Base-by-base conservation (phyloP, 2,329 filamentous ascomycete species). In the Fusarium dlaminii region DNA sequence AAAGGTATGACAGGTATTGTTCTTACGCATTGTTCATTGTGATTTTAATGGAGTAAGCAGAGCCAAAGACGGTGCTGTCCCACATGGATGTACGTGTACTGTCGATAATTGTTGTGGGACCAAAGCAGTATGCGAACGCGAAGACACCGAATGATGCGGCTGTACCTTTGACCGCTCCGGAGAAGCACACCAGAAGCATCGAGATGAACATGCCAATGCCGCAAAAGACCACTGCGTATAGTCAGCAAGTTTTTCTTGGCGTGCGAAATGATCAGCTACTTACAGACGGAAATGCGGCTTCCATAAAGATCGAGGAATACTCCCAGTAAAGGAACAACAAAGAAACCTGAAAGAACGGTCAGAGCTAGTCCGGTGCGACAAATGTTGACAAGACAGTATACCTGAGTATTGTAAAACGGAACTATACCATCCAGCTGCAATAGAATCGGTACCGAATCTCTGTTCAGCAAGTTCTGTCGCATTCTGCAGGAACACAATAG, bases 391-490 rank as follows among this genome's bases (percentile, higher is more conserved):
- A 12, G 9, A 24, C 3, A 54, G 8, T 24, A n/a, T 54, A 54
- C 34, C 49, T 11, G 49, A 54, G 14, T 90, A 90, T 73, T 90
- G 87, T 5, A 86, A 80, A 42, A 87, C 81, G 8, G 88, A 82
- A 9, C 86, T 87, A 73, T 90, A 91, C 88, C 88, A 91, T 1
- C 89, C 89, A 0, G 89, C 90, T 5, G 80, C 86, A 51, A 90
- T 83, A 0, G 86, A 81, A 54, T 83, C 82, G 11, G 87, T 84
- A 11, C 87, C 81, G 77, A 91, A 90, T 15, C 88, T 83, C 76
- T 90, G 84, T 78, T 91, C 85, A 0, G 89, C 89, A 45, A 91
- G 79, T 70, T 91, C 89, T 0, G 89, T 91, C 0, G 87, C 87
- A 73, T 91, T 91, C 37, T 86, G 84, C 6, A 82, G 82, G 70